These are phyloP conservation scores for Geotrichum phurueaensis DNA, from an alignment of 1,139 yeast genomes.

Conservation along the genomic window DNA sequence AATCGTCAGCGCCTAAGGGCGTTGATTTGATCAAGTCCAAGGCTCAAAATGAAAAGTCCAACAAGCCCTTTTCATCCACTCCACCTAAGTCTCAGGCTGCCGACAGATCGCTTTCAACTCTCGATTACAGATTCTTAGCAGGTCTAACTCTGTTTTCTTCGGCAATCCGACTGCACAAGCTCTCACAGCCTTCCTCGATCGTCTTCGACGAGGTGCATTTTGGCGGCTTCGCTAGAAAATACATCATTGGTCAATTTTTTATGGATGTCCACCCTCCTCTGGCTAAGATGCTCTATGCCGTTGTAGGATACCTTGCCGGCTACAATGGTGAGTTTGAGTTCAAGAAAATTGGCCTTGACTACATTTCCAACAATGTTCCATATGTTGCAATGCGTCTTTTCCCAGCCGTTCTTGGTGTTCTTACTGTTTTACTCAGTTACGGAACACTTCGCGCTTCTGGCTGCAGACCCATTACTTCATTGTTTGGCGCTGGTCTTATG, in stretches of 20 bases:
- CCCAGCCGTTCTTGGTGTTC: conserved; percentile 77
- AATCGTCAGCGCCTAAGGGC: neutral
- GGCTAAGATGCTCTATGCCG: conserved; percentile 87
- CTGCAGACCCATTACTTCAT: conserved; percentile 70
- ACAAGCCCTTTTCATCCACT: neutral
- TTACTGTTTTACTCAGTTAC: conserved; percentile 69
- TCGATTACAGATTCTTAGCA: conserved; percentile 38
- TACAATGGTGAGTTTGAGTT: conserved; percentile 88
- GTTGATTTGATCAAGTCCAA: neutral
- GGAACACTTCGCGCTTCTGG: conserved; percentile 83
- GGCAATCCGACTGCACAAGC: conserved; percentile 52
- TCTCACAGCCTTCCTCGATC: conserved; percentile 68
- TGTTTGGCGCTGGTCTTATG: conserved; percentile 59
- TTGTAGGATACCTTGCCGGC: conserved; percentile 82
- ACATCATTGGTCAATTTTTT: conserved; percentile 63
- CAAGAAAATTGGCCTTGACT: conserved; percentile 82
- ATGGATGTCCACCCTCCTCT: conserved; percentile 98
- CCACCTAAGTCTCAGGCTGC: conserved; percentile 36
- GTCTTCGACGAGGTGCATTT: conserved; percentile 86
- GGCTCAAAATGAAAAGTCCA: neutral
- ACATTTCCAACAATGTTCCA: conserved; percentile 55
- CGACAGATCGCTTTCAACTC: conserved; percentile 28
- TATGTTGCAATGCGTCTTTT: conserved; percentile 78
- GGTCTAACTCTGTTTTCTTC: conserved; percentile 50
- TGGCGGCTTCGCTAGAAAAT: conserved; percentile 62